Evolutionary conservation across 257 asterid genomes (phyloP).

Genomic region (Solanum tarapatanum): DNA sequence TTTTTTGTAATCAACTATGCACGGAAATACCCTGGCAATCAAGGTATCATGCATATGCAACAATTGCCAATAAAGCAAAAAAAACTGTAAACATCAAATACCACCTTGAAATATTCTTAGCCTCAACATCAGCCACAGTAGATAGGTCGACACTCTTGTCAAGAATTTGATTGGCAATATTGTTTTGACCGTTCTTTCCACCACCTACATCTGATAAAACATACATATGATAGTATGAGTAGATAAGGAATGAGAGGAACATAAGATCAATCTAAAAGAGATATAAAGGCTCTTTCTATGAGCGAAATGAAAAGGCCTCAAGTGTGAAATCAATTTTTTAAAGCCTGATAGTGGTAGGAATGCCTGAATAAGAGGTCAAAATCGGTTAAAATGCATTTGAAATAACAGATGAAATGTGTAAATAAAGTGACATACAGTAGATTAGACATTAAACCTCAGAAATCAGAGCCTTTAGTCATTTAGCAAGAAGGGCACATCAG

Average conservation of each 20-base stretch:
- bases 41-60: neutral
- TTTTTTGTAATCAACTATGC: neutral
- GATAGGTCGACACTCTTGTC: constrained; percentile 36
- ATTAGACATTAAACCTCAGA: neutral
- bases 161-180: constrained; percentile 16
- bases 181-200: constrained; percentile 56
- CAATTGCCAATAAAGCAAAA: neutral
- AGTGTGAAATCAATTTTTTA: neutral
- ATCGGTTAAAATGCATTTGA: neutral
- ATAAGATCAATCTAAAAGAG: neutral
- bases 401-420: neutral
- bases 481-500: neutral
- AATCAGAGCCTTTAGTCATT: neutral
- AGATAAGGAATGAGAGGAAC: neutral
- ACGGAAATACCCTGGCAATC: neutral
- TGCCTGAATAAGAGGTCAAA: neutral
- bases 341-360: neutral
- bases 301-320: neutral
- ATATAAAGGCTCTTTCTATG: neutral
- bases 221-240: constrained; percentile 3
- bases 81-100: constrained; percentile 8
- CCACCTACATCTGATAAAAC: constrained; percentile 48
- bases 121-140: constrained; percentile 30
- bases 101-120: constrained; percentile 41
- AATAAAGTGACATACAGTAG: neutral